Conservation (phyloP, 2,329 filamentous ascomycete genomes). For the Cytospora paraplurivora region DNA sequence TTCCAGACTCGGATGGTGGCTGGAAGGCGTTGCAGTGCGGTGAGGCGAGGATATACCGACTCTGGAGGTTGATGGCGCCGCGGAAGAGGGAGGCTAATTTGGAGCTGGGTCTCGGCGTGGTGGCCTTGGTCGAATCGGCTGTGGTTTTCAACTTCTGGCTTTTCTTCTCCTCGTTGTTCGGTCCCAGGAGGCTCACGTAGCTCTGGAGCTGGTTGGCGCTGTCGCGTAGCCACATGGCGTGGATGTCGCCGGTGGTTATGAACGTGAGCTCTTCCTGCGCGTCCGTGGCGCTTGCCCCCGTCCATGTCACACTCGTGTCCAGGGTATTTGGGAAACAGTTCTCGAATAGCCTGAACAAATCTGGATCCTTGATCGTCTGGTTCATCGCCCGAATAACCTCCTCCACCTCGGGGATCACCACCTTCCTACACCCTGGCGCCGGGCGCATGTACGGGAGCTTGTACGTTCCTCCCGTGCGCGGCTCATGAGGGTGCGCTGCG, state of each 20-base stretch:
- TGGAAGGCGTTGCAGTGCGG: conserved; percentile 86
- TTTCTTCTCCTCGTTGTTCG: conserved; percentile 29
- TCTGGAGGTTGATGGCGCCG: conserved; percentile 66
- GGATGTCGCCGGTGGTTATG: conserved; percentile 74
- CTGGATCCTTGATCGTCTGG: conserved; percentile 42
- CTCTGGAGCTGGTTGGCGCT: conserved; percentile 69
- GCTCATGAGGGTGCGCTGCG: conserved; percentile 36
- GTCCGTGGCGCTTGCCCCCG: conserved; percentile 54
- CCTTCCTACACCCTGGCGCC: conserved; percentile 68
- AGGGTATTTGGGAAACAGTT: conserved; percentile 77
- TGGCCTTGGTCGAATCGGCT: too few species aligned
- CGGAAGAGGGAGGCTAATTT: conserved; percentile 65
- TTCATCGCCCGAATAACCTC: conserved; percentile 57
- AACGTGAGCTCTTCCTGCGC: conserved; percentile 60
- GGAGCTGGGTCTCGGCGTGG: neutral
- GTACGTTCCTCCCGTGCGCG: conserved; percentile 37
- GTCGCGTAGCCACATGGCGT: conserved; percentile 81
- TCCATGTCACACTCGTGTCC: conserved; percentile 72
- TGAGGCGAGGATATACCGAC: conserved; percentile 60
- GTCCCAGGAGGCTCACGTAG: conserved; percentile 58
- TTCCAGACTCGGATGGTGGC: conserved; percentile 67
- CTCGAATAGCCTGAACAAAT: conserved; percentile 73
- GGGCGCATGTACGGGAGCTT: conserved; percentile 53
- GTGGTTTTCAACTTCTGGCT: neutral
- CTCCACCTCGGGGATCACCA: conserved; percentile 70